phyloP scores from a whole-genome alignment of 768 basidiomycete genomes.

The Trametes cingulata region DNA sequence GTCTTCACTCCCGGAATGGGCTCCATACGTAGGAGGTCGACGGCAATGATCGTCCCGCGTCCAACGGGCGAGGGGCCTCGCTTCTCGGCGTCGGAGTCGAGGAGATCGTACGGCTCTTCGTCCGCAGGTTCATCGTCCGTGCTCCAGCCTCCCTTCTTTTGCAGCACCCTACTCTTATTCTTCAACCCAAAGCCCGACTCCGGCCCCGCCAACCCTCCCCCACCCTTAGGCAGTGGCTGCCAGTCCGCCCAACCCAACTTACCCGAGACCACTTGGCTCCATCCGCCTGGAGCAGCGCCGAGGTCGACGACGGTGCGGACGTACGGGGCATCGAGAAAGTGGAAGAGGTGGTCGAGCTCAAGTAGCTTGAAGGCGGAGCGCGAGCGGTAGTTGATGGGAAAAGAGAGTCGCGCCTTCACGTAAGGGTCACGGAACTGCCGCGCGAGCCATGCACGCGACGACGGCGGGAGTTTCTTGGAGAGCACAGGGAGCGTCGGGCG shows the following conservation, averaged over 20 bases:
- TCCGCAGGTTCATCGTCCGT: neutral
- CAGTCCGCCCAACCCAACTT: slow-evolving; percentile 53
- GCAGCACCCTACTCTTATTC: neutral
- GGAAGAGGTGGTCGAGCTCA: slow-evolving; percentile 65
- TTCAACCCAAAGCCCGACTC: slow-evolving; percentile 1
- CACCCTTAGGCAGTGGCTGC: neutral
- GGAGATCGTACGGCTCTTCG: slow-evolving; percentile 1
- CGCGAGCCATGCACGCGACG: slow-evolving; percentile 63
- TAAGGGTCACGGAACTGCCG: slow-evolving; percentile 74
- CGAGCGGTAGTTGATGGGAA: slow-evolving; percentile 62
- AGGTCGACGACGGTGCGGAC: slow-evolving; percentile 77
- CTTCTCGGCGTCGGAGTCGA: slow-evolving; percentile 4
- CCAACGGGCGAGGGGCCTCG: slow-evolving; percentile 23
- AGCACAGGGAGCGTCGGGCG: slow-evolving; percentile 34
- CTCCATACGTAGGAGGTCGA: slow-evolving; percentile 76
- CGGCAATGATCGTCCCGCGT: slow-evolving; percentile 62
- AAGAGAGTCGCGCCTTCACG: slow-evolving; percentile 54
- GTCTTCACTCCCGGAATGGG: slow-evolving; percentile 73
- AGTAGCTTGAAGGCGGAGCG: slow-evolving; percentile 92
- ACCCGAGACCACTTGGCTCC: slow-evolving; percentile 82
- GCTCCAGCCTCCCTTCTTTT: neutral
- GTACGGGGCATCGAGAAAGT: slow-evolving; percentile 52
- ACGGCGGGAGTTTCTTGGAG: slow-evolving; percentile 37
- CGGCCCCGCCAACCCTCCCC: neutral
- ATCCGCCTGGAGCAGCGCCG: slow-evolving; percentile 91